Evolutionary conservation across 192 early-diverging fungal species (phyloP).

Genomic region (Dimargaris cristalligena): DNA sequence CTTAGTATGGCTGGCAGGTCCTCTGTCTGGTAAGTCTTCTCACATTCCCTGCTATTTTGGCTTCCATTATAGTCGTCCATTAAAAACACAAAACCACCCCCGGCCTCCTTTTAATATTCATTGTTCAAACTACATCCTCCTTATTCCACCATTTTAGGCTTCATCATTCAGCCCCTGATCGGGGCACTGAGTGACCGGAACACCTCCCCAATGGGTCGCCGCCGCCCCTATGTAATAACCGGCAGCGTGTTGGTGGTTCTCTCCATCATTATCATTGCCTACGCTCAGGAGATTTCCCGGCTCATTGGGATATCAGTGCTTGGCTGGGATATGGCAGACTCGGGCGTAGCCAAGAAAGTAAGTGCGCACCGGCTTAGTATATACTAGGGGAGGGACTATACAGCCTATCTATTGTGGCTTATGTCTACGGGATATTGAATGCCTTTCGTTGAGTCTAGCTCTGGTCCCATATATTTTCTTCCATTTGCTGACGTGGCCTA

Average conservation of each 20-base stretch:
- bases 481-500: too few relatives aligned
- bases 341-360: neutral
- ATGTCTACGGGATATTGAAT: too few relatives aligned
- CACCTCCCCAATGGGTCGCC: slow-evolving; percentile 50
- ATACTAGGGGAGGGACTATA: too few relatives aligned
- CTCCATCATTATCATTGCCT: slow-evolving; percentile 7
- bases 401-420: too few relatives aligned
- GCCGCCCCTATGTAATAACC: slow-evolving; percentile 70
- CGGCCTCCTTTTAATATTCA: too few relatives aligned
- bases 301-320: neutral
- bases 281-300: slow-evolving; percentile 31
- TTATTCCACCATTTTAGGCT: slow-evolving; percentile 23
- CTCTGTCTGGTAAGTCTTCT: slow-evolving; percentile 45
- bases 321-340: neutral
- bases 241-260: slow-evolving; percentile 39
- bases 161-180: slow-evolving; percentile 64
- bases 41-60: too few relatives aligned
- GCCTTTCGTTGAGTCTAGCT: too few relatives aligned
- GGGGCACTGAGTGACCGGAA: slow-evolving; percentile 69
- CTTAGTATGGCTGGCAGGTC: slow-evolving; percentile 88
- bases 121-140: too few relatives aligned
- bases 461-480: too few relatives aligned
- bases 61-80: too few relatives aligned
- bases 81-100: too few relatives aligned
- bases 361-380: slow-evolving; percentile 20